Evolutionary conservation across 2,329 filamentous ascomycete genomes (phyloP), one percentile per base, ranked within the genome.

Genomic region (Capronia americana): DNA sequence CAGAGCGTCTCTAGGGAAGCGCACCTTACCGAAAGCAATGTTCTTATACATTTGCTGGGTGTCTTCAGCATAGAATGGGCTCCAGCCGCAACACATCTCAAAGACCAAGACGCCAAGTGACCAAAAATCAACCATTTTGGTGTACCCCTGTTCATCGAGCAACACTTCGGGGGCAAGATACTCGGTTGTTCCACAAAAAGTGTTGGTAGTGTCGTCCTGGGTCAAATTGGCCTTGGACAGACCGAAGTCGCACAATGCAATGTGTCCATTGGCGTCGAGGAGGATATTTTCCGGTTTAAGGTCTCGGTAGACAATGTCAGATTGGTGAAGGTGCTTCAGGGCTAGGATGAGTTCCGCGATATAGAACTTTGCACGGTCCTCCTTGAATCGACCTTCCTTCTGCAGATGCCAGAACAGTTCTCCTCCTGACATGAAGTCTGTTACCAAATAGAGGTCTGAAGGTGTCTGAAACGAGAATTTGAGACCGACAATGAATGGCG

Each of bases 11-110:
- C 93, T 88, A 7, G 95, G 95, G 78, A 99, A 99, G 68, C 95
- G 87, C 65, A 99, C 95, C 78, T 99, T 99, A 77, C 95, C 95
- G 76, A 99, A 99, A 0, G 95, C 95, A 77, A 99, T 99, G 82
- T 99, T 99, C 84, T 99, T 99, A 84, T 99, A 99, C 95, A 99
- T 99, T 79, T 99, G 95, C 79, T 99, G 95, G 0, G 95, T 99
- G 76, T 99, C 95, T 76, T 99, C 95, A 64, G 95, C 95, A 74
- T 98, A 99, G 81, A 99, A 99, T 0, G 95, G 95, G 74, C 93
- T 97, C 95, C 95, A 99, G 38, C 95, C 95, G 74, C 95, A 99
- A 82, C 95, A 99, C 95, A 99, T 99, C 79, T 99, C 95, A 74
- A 99, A 99, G 1, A 99, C 95, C 62, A 99, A 84, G 56, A 99